phyloP scores from a whole-genome alignment of 305 asterid genomes.

The Solanum chacoense region DNA sequence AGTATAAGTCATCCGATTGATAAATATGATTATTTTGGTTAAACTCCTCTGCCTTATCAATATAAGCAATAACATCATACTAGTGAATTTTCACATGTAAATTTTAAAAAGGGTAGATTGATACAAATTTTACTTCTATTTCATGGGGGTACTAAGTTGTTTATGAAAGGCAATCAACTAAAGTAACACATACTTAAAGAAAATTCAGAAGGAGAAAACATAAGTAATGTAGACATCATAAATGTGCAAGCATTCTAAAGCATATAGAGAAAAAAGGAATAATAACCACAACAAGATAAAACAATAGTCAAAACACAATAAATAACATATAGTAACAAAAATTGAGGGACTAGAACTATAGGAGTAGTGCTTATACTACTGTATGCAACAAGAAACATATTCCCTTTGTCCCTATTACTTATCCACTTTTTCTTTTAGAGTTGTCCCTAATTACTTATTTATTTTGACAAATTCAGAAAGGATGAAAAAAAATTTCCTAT shows the following conservation, averaged over 20 bases:
- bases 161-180: fast-evolving
- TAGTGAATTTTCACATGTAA: neutral
- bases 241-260: neutral
- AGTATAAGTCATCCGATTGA: neutral
- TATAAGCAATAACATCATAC: neutral
- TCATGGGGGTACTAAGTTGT: fast-evolving
- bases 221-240: fast-evolving
- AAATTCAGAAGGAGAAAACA: neutral
- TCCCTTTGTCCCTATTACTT: too few species aligned
- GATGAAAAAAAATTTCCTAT: too few species aligned
- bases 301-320: neutral
- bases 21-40: neutral
- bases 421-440: too few species aligned
- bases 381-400: neutral
- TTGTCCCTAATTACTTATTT: too few species aligned
- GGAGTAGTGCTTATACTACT: neutral
- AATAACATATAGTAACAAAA: neutral
- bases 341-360: neutral
- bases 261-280: neutral
- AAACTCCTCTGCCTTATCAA: neutral
- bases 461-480: too few species aligned
- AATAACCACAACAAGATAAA: neutral
- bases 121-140: neutral
- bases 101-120: neutral
- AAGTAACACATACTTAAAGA: neutral